Evolutionary conservation across 495 filamentous ascomycete species (phyloP), one percentile per base, ranked within the genome.

Genomic region (Jackrogersella minutella): DNA sequence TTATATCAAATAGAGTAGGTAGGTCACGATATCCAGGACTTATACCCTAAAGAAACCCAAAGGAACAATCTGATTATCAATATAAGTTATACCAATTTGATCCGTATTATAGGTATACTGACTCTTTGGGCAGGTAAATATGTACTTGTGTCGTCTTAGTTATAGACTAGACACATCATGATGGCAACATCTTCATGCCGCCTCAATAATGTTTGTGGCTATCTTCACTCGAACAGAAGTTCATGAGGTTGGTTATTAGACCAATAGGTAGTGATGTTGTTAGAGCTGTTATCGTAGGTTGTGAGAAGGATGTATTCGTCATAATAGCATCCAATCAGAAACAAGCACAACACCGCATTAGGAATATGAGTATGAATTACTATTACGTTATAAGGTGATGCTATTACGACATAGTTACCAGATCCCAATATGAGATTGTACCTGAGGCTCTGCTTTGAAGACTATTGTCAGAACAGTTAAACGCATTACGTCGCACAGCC

Each of bases 241-340:
- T 46, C 37, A 33, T n/a, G 30, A 41, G 8, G 14, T 22, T 2
- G 28, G 10, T 33, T 17, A 4, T 21, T 43, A 17, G 2, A 40
- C 2, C n/a, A 36, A 36, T 22, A 43, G 41, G 40, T 28, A 21
- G n/a, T n/a, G n/a, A n/a, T n/a, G n/a, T n/a, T n/a, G n/a, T n/a
- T n/a, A n/a, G n/a, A n/a, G n/a, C n/a, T n/a, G n/a, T n/a, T n/a
- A n/a, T n/a, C n/a, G n/a, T 43, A 9, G 28, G 31, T 17, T 19
- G 31, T 9, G 36, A 52, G 28, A 21, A 51, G 13, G 50, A 61
- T 50, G n/a, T 21, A 34, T 17, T 44, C 36, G 21, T 31, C 50
- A 30, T 16, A 39, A 31, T 5, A 28, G 0, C 24, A n/a, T 19
- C 64, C 64, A 68, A 69, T 64, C 50, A 64, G 28, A 56, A 46